Base-by-base conservation (phyloP, 2,329 filamentous ascomycete species). In the Blastomyces percursus region DNA sequence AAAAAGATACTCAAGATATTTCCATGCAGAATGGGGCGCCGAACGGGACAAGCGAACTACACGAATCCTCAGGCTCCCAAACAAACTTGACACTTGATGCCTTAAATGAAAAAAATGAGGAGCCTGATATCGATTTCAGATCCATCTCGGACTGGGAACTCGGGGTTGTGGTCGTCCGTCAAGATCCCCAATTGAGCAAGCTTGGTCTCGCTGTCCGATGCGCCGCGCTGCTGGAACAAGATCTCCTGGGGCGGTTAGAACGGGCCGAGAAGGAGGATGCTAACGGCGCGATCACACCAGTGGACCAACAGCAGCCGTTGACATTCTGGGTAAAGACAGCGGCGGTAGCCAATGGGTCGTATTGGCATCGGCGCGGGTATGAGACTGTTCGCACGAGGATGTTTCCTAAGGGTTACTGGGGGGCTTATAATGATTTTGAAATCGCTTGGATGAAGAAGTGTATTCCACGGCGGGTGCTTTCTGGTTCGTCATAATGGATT, bases 351-450 rank as follows among this genome's bases (percentile, higher is more conserved):
- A 61, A 61, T 56, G 50, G 24, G 7, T 16, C 30, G 38, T 61
- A 61, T 56, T 61, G 60, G 60, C 30, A 44, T 12, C 56, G 38
- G 38, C 42, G 60, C n/a, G 60, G 60, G 51, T 61, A 16, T 32
- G 19, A 44, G 8, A 46, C 21, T 35, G 51, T 61, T 32, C 32
- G 38, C 14, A 38, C 12, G 16, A 56, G 30, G 19, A 46, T 11
- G 3, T 56, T 54, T 46, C 60, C 60, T 14, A 30, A 42, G 35
- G 60, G 60, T 19, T 46, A 44, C 12, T 61, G 60, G 60, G 60
- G 50, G 1, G 21, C 48, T 5, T 55, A 32, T 16, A n/a, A 7
- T 16, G 50, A 54, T 3, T 61, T 61, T 56, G 30, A 24, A 24
- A 5, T 61, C 21, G n/a, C 27, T n/a, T 44, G 38, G 38, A 55